Conservation (phyloP, 164 flowering plant genomes). For the Warburgia ugandensis region DNA sequence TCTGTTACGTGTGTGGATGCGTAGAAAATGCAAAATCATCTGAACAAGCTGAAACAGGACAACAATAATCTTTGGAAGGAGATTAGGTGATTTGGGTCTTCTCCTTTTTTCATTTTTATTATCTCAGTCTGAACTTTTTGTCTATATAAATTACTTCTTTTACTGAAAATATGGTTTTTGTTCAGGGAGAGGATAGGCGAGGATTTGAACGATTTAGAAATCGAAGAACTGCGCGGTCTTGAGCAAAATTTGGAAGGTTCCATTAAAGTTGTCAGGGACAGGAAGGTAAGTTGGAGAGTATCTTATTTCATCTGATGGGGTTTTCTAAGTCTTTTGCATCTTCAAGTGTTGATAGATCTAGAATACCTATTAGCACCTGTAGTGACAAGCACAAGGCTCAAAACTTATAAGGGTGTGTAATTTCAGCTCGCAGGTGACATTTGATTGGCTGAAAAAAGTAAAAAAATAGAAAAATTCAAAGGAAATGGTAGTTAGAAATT, state of each 20-base stretch:
- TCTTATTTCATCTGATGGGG: background rate
- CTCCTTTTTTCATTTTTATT: no score
- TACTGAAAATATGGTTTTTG: background rate
- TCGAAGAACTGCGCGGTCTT: conserved; percentile 35
- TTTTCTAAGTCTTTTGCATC: background rate
- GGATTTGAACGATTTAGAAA: conserved; percentile 28
- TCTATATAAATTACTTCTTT: background rate
- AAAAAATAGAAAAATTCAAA: no score
- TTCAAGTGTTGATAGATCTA: background rate
- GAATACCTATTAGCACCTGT: no score
- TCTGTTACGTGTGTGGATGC: background rate
- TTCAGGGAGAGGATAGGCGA: conserved; percentile 56
- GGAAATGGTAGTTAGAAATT: no score
- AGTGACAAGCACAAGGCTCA: no score
- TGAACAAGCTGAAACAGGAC: conserved; percentile 39
- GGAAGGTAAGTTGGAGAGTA: conserved; percentile 22
- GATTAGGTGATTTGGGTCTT: conserved; percentile 62
- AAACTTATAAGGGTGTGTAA: no score
- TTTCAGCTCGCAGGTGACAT: no score
- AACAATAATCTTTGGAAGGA: conserved; percentile 42
- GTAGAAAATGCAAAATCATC: conserved; percentile 53
- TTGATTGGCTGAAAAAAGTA: no score
- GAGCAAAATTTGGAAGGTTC: conserved; percentile 35
- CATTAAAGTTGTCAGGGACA: conserved; percentile 25
- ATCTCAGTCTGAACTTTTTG: no score